Conservation (phyloP, 371 early-diverging fungal species). For the Zancudomyces culisetae region DNA sequence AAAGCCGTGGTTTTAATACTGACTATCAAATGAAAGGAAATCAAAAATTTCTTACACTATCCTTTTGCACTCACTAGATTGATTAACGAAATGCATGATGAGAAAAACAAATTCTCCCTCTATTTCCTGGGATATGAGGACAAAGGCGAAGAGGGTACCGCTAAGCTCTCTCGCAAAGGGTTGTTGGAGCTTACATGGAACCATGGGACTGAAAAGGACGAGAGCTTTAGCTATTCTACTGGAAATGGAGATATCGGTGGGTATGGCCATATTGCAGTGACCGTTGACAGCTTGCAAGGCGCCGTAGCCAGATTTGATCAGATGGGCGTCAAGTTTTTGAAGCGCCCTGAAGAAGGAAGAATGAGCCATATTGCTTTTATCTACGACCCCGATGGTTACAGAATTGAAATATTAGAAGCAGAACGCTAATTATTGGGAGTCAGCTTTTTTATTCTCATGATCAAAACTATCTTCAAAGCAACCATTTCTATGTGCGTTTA, state of each 20-base stretch:
- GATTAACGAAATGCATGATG: constrained; percentile 33
- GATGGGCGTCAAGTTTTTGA: constrained; percentile 50
- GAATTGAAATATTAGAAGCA: constrained; percentile 33
- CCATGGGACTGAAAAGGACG: constrained; percentile 68
- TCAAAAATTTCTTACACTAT: not conserved
- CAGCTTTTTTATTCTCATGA: too few species aligned
- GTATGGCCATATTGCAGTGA: constrained; percentile 65
- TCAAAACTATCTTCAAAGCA: too few species aligned
- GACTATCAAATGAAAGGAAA: too few species aligned
- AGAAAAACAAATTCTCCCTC: constrained; percentile 52
- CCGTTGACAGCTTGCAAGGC: constrained; percentile 59
- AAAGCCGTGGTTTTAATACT: too few species aligned
- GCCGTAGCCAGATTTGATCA: constrained; percentile 56
- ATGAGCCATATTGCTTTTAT: constrained; percentile 77
- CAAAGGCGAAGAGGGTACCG: constrained; percentile 31
- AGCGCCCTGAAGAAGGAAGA: constrained; percentile 49
- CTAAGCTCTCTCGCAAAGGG: constrained; percentile 36
- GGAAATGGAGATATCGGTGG: constrained; percentile 60
- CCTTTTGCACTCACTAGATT: constrained; percentile 18
- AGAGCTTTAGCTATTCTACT: constrained; percentile 42
- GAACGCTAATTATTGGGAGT: too few species aligned
- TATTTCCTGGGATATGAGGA: constrained; percentile 53
- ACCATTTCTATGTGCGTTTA: too few species aligned
- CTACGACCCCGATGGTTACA: constrained; percentile 75
- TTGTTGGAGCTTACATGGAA: constrained; percentile 74